These are phyloP conservation scores for Nannochloris sp. DNA, from an alignment of 139 green algal genomes.

Conservation along the genomic window DNA sequence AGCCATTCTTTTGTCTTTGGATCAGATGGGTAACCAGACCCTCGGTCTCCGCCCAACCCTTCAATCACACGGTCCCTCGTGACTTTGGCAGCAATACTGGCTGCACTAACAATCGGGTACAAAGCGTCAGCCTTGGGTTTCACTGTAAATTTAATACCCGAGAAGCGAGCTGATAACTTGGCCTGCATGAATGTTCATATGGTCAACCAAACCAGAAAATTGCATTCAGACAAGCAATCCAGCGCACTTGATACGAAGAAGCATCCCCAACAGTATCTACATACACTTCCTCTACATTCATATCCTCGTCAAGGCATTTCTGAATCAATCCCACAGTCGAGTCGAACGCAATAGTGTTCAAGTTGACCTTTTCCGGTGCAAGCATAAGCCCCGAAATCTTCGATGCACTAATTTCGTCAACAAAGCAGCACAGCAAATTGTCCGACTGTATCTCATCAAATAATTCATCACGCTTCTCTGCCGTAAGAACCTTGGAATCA, in stretches of 20 bases:
- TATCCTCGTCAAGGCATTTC: slow-evolving; percentile 41
- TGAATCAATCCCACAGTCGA: slow-evolving; percentile 58
- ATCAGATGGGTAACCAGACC: slow-evolving; percentile 68
- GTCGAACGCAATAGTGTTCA: slow-evolving; percentile 66
- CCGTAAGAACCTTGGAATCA: slow-evolving; percentile 76
- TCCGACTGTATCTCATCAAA: slow-evolving; percentile 49
- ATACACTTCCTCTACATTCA: slow-evolving; percentile 70
- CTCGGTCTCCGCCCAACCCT: slow-evolving; percentile 12
- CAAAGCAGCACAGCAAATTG: slow-evolving; percentile 38
- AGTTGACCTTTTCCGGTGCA: slow-evolving; percentile 22
- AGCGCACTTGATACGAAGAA: slow-evolving; percentile 16
- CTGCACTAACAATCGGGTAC: slow-evolving; percentile 84
- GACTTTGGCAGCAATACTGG: slow-evolving; percentile 89
- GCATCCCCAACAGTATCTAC: slow-evolving; percentile 91
- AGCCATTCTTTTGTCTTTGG: slow-evolving; percentile 74
- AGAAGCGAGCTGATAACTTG: slow-evolving; percentile 43
- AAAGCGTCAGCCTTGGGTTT: slow-evolving; percentile 76
- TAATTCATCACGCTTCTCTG: slow-evolving; percentile 51
- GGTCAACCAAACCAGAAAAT: neutral
- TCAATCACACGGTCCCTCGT: slow-evolving; percentile 26
- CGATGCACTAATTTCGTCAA: slow-evolving; percentile 56
- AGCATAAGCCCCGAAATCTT: slow-evolving; percentile 57
- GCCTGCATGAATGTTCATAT: slow-evolving; percentile 6
- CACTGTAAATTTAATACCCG: slow-evolving; percentile 56
- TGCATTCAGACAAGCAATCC: neutral